Evolutionary conservation across 2,329 filamentous ascomycete genomes (phyloP).

Genomic region (Ophiostoma pallidulum): DNA sequence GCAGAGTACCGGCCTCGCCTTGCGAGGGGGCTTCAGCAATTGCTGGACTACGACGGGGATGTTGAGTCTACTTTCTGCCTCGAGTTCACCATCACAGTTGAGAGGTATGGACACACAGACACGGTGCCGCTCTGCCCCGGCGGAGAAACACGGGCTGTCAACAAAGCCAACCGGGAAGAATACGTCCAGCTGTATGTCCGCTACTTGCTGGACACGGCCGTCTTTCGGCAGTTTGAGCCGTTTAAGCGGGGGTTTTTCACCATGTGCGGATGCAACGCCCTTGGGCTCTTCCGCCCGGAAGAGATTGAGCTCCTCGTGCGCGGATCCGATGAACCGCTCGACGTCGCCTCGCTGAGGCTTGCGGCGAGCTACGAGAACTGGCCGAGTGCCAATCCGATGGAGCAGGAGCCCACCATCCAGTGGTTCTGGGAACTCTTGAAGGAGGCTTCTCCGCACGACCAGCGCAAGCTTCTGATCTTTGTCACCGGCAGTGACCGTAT

Average conservation of each 20-base stretch:
- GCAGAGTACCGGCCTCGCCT: slow-evolving; percentile 71
- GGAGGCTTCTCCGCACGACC: slow-evolving; percentile 53
- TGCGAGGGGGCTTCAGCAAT: slow-evolving; percentile 62
- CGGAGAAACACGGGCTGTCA: slow-evolving; percentile 67
- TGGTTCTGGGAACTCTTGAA: slow-evolving; percentile 90
- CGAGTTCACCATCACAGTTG: slow-evolving; percentile 69
- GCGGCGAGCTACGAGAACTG: slow-evolving; percentile 80
- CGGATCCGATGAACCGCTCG: slow-evolving; percentile 74
- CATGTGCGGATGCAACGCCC: slow-evolving; percentile 78
- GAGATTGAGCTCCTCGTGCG: slow-evolving; percentile 84
- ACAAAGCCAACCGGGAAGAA: slow-evolving; percentile 72
- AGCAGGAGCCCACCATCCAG: slow-evolving; percentile 55
- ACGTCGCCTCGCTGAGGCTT: slow-evolving; percentile 64
- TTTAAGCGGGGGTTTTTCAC: slow-evolving; percentile 93
- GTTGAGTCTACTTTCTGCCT: slow-evolving; percentile 72
- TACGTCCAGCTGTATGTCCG: slow-evolving; percentile 80
- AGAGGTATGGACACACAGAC: slow-evolving; percentile 62
- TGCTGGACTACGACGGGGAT: slow-evolving; percentile 76
- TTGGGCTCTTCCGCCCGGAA: slow-evolving; percentile 79
- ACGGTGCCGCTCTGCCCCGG: slow-evolving; percentile 63
- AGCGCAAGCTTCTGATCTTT: slow-evolving; percentile 73
- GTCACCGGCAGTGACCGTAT: slow-evolving; percentile 87
- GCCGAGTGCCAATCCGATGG: slow-evolving; percentile 46
- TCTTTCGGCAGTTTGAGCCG: slow-evolving; percentile 77
- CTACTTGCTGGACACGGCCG: slow-evolving; percentile 67